Base-by-base conservation (phyloP, 225 moss, liverwort and hornwort species). In the Anthoceros angustus region DNA sequence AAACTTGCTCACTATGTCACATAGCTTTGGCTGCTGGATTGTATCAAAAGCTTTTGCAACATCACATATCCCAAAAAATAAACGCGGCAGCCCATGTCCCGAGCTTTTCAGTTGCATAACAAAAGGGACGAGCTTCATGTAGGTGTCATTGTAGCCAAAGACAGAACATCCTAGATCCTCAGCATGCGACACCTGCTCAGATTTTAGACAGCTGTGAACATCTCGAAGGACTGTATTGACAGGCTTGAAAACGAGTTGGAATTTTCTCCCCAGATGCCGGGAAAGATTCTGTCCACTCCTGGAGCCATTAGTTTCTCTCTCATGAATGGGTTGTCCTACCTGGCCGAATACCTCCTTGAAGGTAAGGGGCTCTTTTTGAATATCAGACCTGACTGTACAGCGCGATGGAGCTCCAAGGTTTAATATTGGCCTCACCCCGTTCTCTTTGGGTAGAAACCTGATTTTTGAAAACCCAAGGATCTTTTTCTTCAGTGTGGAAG, bases 11-110 rank as follows among this genome's bases (percentile, higher is more conserved):
- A 88, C 76, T 68, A 98, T 82, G 70, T 87, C 80, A 61, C 75
- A 85, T 40, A 98, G 77, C 72, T 89, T 98, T 41, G 80, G 82
- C 74, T 98, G 95, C 76, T 85, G 83, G 60, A 98, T 98, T 40
- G 85, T 91, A 64, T 98, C 95, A 75, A 86, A 98, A 69, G 95
- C 95, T 84, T 84, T 85, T 46, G 91, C 79, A 64, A 98, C 77
- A 76, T 98, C 95, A 82, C 95, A 98, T 25, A 98, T 86, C 60
- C 86, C 95, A 82, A 98, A 81, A 61, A 80, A 91, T 48, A 98
- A 62, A 24, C 75, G 86, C 40, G 91, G 91, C 71, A 91, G 71
- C 3, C 90, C 86, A 48, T 80, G 75, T 0, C 63, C 70, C 73
- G 86, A 78, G 62, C 79, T 75, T 69, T 89, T 98, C 76, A 89